Percentiles rank a stretch among this genome's conserved stretches.
Evolutionary conservation across 2,329 filamentous ascomycete genomes (phyloP).

Genomic region (Penicillium sp.): DNA sequence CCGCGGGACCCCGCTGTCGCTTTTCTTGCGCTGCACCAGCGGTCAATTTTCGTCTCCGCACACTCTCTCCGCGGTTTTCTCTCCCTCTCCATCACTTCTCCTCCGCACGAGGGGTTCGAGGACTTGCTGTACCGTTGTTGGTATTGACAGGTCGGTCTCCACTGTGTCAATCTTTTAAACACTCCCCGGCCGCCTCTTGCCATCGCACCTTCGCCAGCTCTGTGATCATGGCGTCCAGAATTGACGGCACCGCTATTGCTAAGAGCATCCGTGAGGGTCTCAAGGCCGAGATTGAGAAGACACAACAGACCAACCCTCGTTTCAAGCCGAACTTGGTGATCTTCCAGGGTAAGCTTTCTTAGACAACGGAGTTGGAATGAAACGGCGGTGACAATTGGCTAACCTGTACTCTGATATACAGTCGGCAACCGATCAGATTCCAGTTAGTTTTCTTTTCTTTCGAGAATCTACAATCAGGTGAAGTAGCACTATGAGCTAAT

Average conservation of each 20-base stretch:
- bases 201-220: constrained; percentile 54
- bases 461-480: constrained; percentile 15
- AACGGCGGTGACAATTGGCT: constrained; percentile 1
- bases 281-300: constrained; percentile 75
- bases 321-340: constrained; percentile 92
- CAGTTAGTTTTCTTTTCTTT: constrained; percentile 58
- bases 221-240: constrained; percentile 83
- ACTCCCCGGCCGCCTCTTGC: constrained; percentile 19
- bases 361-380: background rate
- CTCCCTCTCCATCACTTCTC: constrained; percentile 8
- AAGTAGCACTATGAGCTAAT: constrained; percentile 26
- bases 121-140: constrained; percentile 14
- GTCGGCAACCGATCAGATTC: constrained; percentile 94
- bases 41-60: constrained; percentile 25
- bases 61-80: constrained; percentile 17
- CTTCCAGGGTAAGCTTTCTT: constrained; percentile 71
- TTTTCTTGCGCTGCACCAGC: constrained; percentile 25
- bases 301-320: constrained; percentile 78
- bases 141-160: constrained; percentile 17
- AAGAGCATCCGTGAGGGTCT: constrained; percentile 85
- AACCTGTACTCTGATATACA: constrained; percentile 39
- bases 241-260: constrained; percentile 94
- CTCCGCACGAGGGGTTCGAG: constrained; percentile 22
- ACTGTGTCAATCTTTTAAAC: constrained; percentile 22
- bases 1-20: constrained; percentile 27